Conservation (phyloP, 2,329 filamentous ascomycete genomes). For the Botrytis paeoniae region DNA sequence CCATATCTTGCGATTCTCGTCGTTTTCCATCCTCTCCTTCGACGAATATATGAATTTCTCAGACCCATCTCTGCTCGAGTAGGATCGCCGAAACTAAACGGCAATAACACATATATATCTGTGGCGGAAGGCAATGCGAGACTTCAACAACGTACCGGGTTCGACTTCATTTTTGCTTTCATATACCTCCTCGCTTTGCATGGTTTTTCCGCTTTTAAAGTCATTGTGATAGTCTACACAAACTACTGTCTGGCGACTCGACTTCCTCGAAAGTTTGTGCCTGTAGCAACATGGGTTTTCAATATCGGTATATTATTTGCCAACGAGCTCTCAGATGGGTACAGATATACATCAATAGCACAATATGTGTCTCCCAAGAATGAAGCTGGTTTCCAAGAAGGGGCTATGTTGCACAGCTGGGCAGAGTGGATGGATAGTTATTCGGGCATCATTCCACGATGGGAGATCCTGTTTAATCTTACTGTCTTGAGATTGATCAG, state of each 20-base stretch:
- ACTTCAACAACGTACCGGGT: constrained; percentile 68
- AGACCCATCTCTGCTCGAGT: constrained; percentile 28
- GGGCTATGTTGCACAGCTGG: constrained; percentile 43
- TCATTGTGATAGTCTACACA: constrained; percentile 72
- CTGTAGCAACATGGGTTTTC: constrained; percentile 81
- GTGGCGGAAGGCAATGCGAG: constrained; percentile 50
- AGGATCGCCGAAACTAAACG: constrained; percentile 33
- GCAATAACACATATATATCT: constrained; percentile 41
- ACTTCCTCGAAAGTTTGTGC: constrained; percentile 68
- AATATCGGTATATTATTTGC: constrained; percentile 83
- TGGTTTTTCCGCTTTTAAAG: constrained; percentile 80
- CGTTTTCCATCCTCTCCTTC: constrained; percentile 73
- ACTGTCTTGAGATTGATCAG: constrained; percentile 90
- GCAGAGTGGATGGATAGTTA: constrained; percentile 73
- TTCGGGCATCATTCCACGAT: constrained; percentile 80
- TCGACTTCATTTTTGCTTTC: constrained; percentile 78
- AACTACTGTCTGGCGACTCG: constrained; percentile 78
- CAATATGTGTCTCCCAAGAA: constrained; percentile 44
- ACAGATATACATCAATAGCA: constrained; percentile 65
- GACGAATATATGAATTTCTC: constrained; percentile 63
- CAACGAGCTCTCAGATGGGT: constrained; percentile 82
- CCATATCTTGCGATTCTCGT: constrained; percentile 75
- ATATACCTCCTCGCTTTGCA: constrained; percentile 78
- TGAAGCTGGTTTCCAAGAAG: constrained; percentile 14
- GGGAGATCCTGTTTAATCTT: constrained; percentile 98